Conservation (phyloP, 257 asterid genomes). For the Solanum appendiculatum region DNA sequence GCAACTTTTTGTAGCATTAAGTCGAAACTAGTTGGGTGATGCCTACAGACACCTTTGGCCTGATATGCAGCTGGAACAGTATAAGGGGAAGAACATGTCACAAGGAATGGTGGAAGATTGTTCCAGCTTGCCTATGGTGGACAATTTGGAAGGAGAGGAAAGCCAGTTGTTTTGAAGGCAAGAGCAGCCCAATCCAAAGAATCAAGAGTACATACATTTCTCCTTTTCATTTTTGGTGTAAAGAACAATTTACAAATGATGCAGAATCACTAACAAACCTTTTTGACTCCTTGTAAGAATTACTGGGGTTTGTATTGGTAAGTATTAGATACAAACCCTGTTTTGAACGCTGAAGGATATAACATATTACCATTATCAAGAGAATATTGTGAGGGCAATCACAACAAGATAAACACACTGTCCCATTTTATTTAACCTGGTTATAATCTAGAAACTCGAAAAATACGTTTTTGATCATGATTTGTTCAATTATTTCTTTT, state of each 20-base stretch:
- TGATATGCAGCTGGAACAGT: not conserved
- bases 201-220: not conserved
- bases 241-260: not conserved
- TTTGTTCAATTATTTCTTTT: not conserved
- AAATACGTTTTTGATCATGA: not conserved
- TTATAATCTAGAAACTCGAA: not conserved
- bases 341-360: not conserved
- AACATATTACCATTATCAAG: not conserved
- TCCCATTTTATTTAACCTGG: not conserved
- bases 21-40: not conserved
- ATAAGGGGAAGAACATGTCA: not conserved
- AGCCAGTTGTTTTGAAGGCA: not conserved
- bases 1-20: not conserved
- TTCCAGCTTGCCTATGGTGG: not conserved
- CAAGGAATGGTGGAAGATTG: not conserved
- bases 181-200: not conserved
- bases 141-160: not conserved
- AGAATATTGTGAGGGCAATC: not conserved
- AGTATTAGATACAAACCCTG: not conserved
- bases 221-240: not conserved
- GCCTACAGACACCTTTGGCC: not conserved
- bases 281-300: not conserved
- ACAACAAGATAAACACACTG: not conserved
- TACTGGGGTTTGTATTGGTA: not conserved
- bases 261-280: not conserved